These are phyloP conservation scores for Pyrus bretschneideri DNA, from an alignment of 306 rosid genomes.

Conservation along the genomic window DNA sequence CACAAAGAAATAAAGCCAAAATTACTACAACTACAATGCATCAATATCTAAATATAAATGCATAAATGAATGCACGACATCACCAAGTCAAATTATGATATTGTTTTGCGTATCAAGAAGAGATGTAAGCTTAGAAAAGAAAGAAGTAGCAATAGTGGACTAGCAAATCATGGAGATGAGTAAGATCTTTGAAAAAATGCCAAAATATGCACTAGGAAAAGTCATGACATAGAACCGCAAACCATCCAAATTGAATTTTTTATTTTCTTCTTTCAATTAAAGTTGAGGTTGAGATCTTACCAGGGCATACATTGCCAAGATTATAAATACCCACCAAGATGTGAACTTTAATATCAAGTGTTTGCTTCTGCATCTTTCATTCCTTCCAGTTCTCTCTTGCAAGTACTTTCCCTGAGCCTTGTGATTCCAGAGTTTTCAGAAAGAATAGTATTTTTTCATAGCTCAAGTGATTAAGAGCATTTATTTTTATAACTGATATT, in stretches of 20 bases:
- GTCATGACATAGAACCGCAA: not conserved
- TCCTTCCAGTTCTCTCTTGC: not conserved
- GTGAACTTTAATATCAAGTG: conserved; percentile 3
- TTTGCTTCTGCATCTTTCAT: not conserved
- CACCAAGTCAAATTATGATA: not conserved
- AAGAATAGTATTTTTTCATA: not conserved
- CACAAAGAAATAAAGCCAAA: too few relatives aligned
- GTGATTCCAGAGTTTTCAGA: not conserved
- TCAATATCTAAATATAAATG: too few relatives aligned
- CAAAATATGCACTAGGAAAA: not conserved
- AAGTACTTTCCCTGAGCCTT: not conserved
- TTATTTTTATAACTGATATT: too few relatives aligned
- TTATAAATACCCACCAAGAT: conserved; percentile 16
- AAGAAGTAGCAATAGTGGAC: not conserved
- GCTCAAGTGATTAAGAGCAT: not conserved
- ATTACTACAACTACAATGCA: too few relatives aligned
- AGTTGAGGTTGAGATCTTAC: conserved; percentile 7
- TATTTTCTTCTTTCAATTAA: not conserved
- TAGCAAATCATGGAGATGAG: not conserved
- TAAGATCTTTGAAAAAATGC: not conserved
- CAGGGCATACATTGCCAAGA: not conserved
- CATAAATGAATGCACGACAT: too few relatives aligned
- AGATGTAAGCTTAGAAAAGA: not conserved
- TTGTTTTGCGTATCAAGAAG: not conserved
- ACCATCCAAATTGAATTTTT: conserved; percentile 19